These are phyloP conservation scores for Zangia roseola DNA, from an alignment of 768 basidiomycete genomes.

Conservation along the genomic window DNA sequence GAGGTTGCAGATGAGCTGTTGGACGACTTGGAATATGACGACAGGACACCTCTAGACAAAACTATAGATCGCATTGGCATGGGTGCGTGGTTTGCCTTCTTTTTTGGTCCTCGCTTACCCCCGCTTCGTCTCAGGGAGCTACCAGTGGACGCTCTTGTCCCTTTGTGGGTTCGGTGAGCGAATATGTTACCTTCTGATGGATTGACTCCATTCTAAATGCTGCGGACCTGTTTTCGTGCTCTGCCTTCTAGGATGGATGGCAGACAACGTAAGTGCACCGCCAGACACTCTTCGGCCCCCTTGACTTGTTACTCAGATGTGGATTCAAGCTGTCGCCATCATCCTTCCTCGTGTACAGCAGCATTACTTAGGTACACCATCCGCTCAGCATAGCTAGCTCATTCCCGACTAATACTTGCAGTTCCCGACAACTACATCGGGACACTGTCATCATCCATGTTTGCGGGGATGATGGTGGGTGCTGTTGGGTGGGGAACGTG, in stretches of 20 bases:
- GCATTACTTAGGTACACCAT: conserved; percentile 67
- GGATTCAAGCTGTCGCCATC: conserved; percentile 89
- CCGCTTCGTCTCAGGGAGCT: conserved; percentile 45
- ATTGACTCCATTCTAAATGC: not conserved
- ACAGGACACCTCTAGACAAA: conserved; percentile 67
- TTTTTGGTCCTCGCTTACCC: not conserved
- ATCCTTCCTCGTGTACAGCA: conserved; percentile 95
- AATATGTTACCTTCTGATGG: not conserved
- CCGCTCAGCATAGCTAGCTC: conserved; percentile 5
- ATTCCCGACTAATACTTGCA: conserved; percentile 30
- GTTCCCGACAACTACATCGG: conserved; percentile 80
- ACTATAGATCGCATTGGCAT: conserved; percentile 91
- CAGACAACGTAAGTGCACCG: conserved; percentile 70
- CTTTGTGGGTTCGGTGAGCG: conserved; percentile 85
- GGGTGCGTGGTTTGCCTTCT: conserved; percentile 44
- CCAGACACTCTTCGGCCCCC: conserved; percentile 4
- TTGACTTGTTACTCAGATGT: conserved; percentile 64
- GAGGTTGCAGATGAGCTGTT: conserved; percentile 26
- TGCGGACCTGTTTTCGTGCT: not conserved
- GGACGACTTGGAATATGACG: conserved; percentile 35
- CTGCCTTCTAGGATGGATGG: conserved; percentile 83
- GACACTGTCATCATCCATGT: conserved; percentile 81
- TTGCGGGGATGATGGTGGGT: conserved; percentile 97
- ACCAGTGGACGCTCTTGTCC: conserved; percentile 80
- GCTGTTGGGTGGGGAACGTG: conserved; percentile 91